phyloP scores from a whole-genome alignment of 2,329 filamentous ascomycete species.

The Colletotrichum somersetense region DNA sequence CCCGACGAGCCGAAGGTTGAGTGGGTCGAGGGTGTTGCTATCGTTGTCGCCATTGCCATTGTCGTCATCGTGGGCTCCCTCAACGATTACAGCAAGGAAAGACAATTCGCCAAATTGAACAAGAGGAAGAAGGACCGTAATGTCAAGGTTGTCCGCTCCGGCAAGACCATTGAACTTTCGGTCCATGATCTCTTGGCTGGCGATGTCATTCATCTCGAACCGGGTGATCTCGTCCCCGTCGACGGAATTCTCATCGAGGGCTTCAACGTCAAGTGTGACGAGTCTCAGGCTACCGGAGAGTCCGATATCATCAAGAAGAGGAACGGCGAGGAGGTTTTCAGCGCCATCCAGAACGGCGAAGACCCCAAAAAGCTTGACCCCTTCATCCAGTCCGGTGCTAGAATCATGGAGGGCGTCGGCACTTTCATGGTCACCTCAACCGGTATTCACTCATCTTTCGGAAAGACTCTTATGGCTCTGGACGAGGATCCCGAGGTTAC shows the following conservation, averaged over 20 bases:
- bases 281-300: slow-evolving; percentile 83
- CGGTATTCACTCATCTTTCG: slow-evolving; percentile 79
- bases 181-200: slow-evolving; percentile 78
- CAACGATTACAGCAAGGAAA: slow-evolving; percentile 86
- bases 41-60: slow-evolving; percentile 83
- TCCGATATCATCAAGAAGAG: slow-evolving; percentile 81
- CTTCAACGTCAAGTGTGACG: slow-evolving; percentile 81
- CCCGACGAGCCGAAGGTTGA: slow-evolving; percentile 50
- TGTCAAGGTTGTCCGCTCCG: slow-evolving; percentile 79
- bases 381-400: slow-evolving; percentile 86
- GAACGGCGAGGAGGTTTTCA: slow-evolving; percentile 75
- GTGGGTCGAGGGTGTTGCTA: slow-evolving; percentile 86
- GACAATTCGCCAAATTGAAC: slow-evolving; percentile 83
- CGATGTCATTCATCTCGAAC: slow-evolving; percentile 79
- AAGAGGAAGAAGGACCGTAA: slow-evolving; percentile 82
- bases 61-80: slow-evolving; percentile 82
- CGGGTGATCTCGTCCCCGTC: slow-evolving; percentile 80
- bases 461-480: slow-evolving; percentile 80
- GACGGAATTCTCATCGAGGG: slow-evolving; percentile 81
- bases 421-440: slow-evolving; percentile 81
- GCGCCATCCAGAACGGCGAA: slow-evolving; percentile 75
- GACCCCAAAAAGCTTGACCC: slow-evolving; percentile 80
- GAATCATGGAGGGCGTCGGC: slow-evolving; percentile 82
- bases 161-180: slow-evolving; percentile 76
- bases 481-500: slow-evolving; percentile 82